Percentiles rank a stretch among this genome's conserved stretches.
phyloP scores from a whole-genome alignment of 768 basidiomycete species.

The Kondoa malvinella region DNA sequence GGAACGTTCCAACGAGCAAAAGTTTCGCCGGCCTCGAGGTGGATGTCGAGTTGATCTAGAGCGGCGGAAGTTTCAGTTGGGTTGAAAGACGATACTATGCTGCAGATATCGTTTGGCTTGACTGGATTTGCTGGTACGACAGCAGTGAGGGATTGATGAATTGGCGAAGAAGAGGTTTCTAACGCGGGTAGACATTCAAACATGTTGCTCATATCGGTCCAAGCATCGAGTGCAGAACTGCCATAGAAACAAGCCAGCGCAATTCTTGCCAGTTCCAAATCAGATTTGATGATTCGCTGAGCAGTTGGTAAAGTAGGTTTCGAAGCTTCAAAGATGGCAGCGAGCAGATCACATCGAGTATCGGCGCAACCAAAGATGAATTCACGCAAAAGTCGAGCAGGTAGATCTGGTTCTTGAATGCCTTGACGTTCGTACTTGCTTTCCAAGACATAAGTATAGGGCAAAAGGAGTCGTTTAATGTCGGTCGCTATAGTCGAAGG shows the following conservation, averaged over 20 bases:
- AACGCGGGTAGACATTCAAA: conserved; percentile 95
- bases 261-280: conserved; percentile 66
- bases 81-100: conserved; percentile 55
- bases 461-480: conserved; percentile 61
- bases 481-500: conserved; percentile 48
- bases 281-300: conserved; percentile 59
- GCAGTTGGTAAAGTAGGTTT: conserved; percentile 63
- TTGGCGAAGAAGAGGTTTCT: conserved; percentile 34
- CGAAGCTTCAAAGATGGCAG: conserved; percentile 69
- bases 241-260: conserved; percentile 83
- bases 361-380: conserved; percentile 21
- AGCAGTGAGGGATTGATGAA: conserved; percentile 31
- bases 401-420: conserved; percentile 43
- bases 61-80: conserved; percentile 53
- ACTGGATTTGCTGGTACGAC: conserved; percentile 49
- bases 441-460: conserved; percentile 85
- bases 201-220: conserved; percentile 75
- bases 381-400: conserved; percentile 14
- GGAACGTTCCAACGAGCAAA: conserved; percentile 71
- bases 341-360: conserved; percentile 50
- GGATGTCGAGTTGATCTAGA: conserved; percentile 80
- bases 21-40: conserved; percentile 84
- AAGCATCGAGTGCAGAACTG: conserved; percentile 36
- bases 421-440: conserved; percentile 68
- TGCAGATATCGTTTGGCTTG: conserved; percentile 49